These are phyloP conservation scores for Dactylorhiza incarnata DNA, from an alignment of 106 monocot species.

Conservation along the genomic window DNA sequence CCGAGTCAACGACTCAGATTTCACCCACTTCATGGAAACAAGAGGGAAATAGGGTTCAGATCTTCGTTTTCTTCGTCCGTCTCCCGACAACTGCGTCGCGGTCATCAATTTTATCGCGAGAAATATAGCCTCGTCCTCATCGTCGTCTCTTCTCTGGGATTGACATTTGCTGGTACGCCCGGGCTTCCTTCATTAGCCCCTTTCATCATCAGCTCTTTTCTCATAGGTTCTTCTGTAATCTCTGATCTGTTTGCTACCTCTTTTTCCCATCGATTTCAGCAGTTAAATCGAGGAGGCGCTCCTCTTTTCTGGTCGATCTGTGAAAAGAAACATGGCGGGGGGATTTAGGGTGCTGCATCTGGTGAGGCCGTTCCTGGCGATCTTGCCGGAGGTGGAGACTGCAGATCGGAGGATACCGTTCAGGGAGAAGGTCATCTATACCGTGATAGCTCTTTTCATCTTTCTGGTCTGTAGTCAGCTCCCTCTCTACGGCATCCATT, in stretches of 20 bases:
- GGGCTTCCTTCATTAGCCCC: not conserved
- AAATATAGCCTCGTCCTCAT: not conserved
- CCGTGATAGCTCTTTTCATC: constrained; percentile 9
- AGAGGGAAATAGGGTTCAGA: not conserved
- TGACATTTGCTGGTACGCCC: not conserved
- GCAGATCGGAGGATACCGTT: constrained; percentile 5
- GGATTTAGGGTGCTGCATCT: constrained; percentile 10
- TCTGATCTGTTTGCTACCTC: not conserved
- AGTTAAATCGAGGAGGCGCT: not conserved
- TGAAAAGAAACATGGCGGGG: constrained; percentile 1
- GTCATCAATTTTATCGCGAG: not conserved
- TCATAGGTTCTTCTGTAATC: not conserved
- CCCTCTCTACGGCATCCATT: not conserved
- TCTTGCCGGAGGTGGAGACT: constrained; percentile 9
- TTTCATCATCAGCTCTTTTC: not conserved
- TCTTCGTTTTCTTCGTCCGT: not conserved
- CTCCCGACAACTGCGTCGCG: not conserved
- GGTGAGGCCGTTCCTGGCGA: constrained; percentile 4
- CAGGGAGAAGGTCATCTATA: constrained; percentile 9
- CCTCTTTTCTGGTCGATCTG: not conserved
- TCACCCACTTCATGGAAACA: not conserved
- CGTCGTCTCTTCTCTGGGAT: not conserved
- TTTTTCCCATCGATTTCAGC: not conserved
- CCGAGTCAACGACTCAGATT: not conserved
- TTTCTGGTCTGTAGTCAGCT: constrained; percentile 21